Conservation (phyloP, 2,329 filamentous ascomycete genomes). For the Diaporthe destruens region DNA sequence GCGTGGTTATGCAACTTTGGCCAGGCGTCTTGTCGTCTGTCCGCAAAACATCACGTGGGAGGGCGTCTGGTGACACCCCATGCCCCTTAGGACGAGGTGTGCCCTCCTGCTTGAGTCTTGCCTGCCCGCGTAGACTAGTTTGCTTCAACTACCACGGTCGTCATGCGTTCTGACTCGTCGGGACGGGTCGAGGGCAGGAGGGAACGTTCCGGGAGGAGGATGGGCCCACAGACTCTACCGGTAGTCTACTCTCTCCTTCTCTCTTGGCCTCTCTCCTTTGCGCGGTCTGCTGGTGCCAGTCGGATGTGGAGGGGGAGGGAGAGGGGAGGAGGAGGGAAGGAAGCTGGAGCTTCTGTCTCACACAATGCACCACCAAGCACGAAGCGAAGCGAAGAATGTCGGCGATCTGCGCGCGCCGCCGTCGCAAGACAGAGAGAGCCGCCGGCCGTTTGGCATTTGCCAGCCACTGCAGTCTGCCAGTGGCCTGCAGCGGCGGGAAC, state of each 20-base stretch:
- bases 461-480: slow-evolving; percentile 16
- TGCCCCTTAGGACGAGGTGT: slow-evolving; percentile 4
- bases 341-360: slow-evolving; percentile 12
- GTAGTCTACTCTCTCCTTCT: no score
- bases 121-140: slow-evolving; percentile 22
- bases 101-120: slow-evolving; percentile 23
- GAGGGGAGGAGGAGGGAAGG: neutral
- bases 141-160: neutral
- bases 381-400: slow-evolving; percentile 24
- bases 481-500: slow-evolving; percentile 6
- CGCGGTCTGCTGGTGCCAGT: slow-evolving; percentile 7
- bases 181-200: slow-evolving; percentile 3
- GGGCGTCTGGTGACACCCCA: slow-evolving; percentile 17
- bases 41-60: slow-evolving; percentile 28
- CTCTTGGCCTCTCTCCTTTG: neutral
- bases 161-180: slow-evolving; percentile 31
- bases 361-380: neutral
- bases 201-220: slow-evolving; percentile 18
- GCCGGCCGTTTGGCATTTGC: slow-evolving; percentile 27
- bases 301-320: neutral
- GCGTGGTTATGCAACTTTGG: neutral
- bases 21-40: neutral
- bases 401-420: slow-evolving; percentile 14
- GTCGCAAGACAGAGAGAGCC: neutral
- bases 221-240: neutral